Percentiles rank a stretch among this genome's conserved stretches.
Conservation (phyloP, 805 yeast genomes). For the Jamesozyma spencerorum region DNA sequence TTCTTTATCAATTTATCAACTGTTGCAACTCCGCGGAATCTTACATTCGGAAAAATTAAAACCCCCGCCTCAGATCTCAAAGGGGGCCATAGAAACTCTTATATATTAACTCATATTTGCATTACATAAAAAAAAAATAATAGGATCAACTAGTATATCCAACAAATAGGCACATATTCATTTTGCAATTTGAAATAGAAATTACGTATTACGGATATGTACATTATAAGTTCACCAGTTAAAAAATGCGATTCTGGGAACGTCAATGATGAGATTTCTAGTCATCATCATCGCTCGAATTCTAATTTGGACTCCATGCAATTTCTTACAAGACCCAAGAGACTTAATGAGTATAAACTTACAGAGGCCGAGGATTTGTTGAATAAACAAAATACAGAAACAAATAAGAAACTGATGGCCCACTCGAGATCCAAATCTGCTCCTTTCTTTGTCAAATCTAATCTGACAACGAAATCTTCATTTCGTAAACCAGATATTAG, state of each 20-base stretch:
- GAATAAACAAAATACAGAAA: constrained; percentile 12
- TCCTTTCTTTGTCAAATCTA: constrained; percentile 28
- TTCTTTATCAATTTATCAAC: too few relatives aligned
- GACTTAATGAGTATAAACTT: constrained; percentile 7
- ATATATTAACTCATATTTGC: too few relatives aligned
- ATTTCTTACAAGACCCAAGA: constrained; percentile 6
- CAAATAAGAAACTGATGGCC: constrained; percentile 12
- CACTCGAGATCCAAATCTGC: constrained; percentile 32
- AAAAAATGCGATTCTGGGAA: too few relatives aligned
- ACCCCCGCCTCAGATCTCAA: too few relatives aligned
- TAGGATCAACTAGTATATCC: not conserved
- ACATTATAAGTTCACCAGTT: not conserved
- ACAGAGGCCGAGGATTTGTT: not conserved
- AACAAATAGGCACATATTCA: not conserved
- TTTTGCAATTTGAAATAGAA: too few relatives aligned
- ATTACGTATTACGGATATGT: too few relatives aligned
- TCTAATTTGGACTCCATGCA: not conserved
- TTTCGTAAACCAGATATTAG: not conserved
- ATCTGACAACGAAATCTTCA: not conserved
- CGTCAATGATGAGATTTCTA: not conserved
- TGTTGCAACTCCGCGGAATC: too few relatives aligned
- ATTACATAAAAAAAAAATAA: constrained; percentile 1
- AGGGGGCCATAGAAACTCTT: too few relatives aligned
- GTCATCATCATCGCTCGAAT: not conserved
- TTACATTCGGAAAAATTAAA: too few relatives aligned